Evolutionary conservation across 1,139 yeast genomes (phyloP).

Genomic region (Pichia sp.): DNA sequence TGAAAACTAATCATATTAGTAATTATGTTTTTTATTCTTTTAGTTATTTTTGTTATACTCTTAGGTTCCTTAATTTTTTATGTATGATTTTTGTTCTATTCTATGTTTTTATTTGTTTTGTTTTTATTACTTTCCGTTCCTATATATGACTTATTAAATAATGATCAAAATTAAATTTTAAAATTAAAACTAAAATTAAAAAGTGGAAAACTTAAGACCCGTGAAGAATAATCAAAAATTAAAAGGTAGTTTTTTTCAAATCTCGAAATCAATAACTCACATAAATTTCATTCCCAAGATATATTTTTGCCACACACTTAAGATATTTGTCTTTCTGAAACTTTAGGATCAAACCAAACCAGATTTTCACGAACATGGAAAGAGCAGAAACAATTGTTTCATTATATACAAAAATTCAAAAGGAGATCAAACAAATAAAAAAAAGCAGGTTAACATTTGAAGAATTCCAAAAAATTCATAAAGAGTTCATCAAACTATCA

Average conservation of each 20-base stretch:
- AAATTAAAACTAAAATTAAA: background rate
- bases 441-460: slow-evolving; percentile 1
- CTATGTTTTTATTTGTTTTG: background rate
- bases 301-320: background rate
- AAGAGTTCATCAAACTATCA: slow-evolving; percentile 7
- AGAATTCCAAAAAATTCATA: slow-evolving; percentile 13
- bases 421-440: background rate
- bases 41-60: background rate
- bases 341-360: background rate
- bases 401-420: background rate
- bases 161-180: background rate
- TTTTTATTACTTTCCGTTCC: background rate
- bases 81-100: background rate
- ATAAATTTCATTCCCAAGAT: background rate
- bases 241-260: background rate
- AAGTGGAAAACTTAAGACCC: background rate
- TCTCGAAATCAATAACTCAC: background rate
- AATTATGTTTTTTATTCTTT: background rate
- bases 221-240: no score
- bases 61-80: background rate
- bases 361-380: background rate
- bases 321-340: background rate
- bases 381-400: background rate
- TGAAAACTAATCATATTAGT: slow-evolving; percentile 3
- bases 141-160: background rate